Conservation (phyloP, 2,329 filamentous ascomycete species). For the Aureobasidium leucospermi region DNA sequence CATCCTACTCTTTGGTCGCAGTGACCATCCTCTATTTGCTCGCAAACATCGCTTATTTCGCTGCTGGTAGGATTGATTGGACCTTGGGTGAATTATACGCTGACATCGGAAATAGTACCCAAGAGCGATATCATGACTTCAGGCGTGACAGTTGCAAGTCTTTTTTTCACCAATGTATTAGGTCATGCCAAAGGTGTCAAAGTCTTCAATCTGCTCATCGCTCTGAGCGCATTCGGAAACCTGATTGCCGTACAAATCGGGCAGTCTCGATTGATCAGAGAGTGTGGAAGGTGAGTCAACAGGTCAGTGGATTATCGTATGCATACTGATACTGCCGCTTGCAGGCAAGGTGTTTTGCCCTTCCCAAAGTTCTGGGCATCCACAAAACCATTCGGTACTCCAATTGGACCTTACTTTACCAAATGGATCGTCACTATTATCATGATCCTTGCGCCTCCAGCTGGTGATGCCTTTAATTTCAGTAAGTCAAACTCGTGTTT, state of each 20-base stretch:
- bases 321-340: neutral
- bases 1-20: conserved; percentile 51
- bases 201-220: conserved; percentile 57
- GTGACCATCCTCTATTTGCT: conserved; percentile 50
- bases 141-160: conserved; percentile 48
- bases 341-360: conserved; percentile 48
- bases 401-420: conserved; percentile 53
- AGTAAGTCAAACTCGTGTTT: neutral
- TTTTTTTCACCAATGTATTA: conserved; percentile 52
- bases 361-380: conserved; percentile 56
- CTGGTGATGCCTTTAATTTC: conserved; percentile 61
- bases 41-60: conserved; percentile 52
- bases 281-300: conserved; percentile 41
- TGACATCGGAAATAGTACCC: conserved; percentile 21
- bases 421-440: conserved; percentile 59
- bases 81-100: neutral
- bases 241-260: conserved; percentile 62
- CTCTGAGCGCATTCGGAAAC: conserved; percentile 45
- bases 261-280: conserved; percentile 58
- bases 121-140: conserved; percentile 34
- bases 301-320: no score
- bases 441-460: conserved; percentile 60
- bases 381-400: conserved; percentile 57
- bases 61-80: conserved; percentile 33
- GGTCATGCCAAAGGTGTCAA: conserved; percentile 45